Percentiles rank a stretch among this genome's conserved stretches.
Conservation (phyloP, 345 rosid genomes). For the Rhizophora apiculata region DNA sequence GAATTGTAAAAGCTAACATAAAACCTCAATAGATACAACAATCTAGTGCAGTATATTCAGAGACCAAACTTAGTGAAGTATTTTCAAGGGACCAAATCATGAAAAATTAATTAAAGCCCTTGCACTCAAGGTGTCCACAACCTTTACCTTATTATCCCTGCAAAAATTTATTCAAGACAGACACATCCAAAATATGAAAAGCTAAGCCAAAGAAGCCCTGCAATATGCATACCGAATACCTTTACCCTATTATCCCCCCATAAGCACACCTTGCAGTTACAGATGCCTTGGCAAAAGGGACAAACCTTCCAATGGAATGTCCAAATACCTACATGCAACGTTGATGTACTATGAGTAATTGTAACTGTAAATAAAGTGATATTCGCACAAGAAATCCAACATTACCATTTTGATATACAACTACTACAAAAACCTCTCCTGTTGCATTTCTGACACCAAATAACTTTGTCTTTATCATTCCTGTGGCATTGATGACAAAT, state of each 20-base stretch:
- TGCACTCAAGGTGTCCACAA: constrained; percentile 19
- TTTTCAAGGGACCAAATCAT: neutral
- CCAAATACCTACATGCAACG: constrained; percentile 50
- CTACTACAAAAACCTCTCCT: constrained; percentile 79
- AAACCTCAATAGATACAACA: constrained; percentile 11
- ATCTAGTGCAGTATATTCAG: no score
- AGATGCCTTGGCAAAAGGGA: constrained; percentile 89
- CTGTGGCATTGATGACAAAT: constrained; percentile 81
- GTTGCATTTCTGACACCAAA: constrained; percentile 77
- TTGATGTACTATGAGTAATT: constrained; percentile 9
- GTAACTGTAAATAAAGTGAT: neutral
- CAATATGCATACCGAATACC: constrained; percentile 36
- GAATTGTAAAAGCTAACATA: constrained; percentile 22
- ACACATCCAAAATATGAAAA: constrained; percentile 11
- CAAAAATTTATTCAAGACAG: neutral
- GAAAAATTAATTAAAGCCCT: neutral
- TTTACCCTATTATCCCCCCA: constrained; percentile 78
- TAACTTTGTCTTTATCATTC: constrained; percentile 55
- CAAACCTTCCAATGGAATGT: constrained; percentile 66
- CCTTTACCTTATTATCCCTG: constrained; percentile 81
- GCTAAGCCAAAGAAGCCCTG: no score
- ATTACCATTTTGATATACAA: constrained; percentile 73
- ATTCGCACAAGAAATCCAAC: constrained; percentile 17
- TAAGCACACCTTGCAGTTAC: constrained; percentile 81
- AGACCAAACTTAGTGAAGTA: neutral